phyloP scores from a whole-genome alignment of 2,329 filamentous ascomycete species.

The Colletotrichum falcatum region DNA sequence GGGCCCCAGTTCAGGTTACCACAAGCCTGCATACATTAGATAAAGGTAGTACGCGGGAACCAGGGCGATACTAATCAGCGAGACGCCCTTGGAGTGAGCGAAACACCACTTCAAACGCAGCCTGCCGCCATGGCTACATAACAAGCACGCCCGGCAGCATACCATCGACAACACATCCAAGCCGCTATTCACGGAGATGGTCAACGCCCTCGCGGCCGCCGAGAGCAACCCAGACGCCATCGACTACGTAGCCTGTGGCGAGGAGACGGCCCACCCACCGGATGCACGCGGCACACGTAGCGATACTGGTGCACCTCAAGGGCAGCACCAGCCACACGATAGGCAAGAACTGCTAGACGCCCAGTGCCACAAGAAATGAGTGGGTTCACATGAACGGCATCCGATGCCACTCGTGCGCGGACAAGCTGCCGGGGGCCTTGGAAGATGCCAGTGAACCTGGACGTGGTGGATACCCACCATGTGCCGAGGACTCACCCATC shows the following conservation, averaged over 20 bases:
- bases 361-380: background rate
- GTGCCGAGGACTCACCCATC: background rate
- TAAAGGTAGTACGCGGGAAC: background rate
- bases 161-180: background rate
- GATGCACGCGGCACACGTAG: slow-evolving; percentile 17
- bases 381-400: background rate
- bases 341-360: slow-evolving; percentile 31
- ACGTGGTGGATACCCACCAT: background rate
- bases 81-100: background rate
- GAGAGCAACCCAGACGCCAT: background rate
- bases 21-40: background rate
- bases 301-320: slow-evolving; percentile 12
- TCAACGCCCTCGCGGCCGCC: background rate
- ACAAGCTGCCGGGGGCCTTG: background rate
- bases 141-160: background rate
- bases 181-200: background rate
- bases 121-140: background rate
- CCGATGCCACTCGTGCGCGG: slow-evolving; percentile 8
- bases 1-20: background rate
- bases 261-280: background rate
- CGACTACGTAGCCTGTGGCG: slow-evolving; percentile 9
- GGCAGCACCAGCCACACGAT: slow-evolving; percentile 8
- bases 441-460: background rate
- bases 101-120: background rate
- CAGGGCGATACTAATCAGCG: background rate